A percentile compares a stretch with the other conserved stretches of the same genome.
These are phyloP conservation scores for Candida ficus DNA, from an alignment of 805 yeast species.

Conservation along the genomic window DNA sequence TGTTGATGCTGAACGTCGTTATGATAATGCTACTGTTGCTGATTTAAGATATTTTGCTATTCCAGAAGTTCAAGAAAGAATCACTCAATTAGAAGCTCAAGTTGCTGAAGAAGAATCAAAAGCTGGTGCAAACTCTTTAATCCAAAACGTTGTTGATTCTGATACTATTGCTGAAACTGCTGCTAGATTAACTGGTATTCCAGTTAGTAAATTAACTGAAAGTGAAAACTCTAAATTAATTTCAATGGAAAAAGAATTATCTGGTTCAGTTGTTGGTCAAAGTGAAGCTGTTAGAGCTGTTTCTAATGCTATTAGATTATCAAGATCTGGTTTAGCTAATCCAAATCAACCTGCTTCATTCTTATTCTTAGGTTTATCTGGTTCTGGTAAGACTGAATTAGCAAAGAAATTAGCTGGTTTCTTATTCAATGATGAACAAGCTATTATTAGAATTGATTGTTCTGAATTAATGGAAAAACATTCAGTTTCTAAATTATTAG, in stretches of 20 bases:
- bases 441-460: constrained; percentile 96
- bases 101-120: constrained; percentile 73
- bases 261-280: constrained; percentile 89
- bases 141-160: constrained; percentile 85
- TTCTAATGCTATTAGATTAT: constrained; percentile 87
- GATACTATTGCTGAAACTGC: constrained; percentile 96
- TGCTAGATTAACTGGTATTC: constrained; percentile 94
- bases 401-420: constrained; percentile 97
- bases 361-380: constrained; percentile 90
- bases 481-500: constrained; percentile 89
- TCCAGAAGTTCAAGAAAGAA: constrained; percentile 80
- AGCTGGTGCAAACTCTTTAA: constrained; percentile 56
- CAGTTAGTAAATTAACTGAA: constrained; percentile 89
- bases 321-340: constrained; percentile 91
- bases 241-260: constrained; percentile 85
- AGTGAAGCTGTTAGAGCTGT: constrained; percentile 94
- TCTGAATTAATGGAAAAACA: constrained; percentile 94
- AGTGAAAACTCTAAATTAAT: constrained; percentile 92
- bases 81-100: constrained; percentile 65
- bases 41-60: constrained; percentile 96
- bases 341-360: constrained; percentile 97
- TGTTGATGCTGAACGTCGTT: constrained; percentile 93
- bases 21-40: constrained; percentile 91
- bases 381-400: constrained; percentile 97
- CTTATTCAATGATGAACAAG: constrained; percentile 91